These are phyloP conservation scores for Clonostachys chloroleuca DNA, from an alignment of 2,329 filamentous ascomycete genomes.

Conservation along the genomic window DNA sequence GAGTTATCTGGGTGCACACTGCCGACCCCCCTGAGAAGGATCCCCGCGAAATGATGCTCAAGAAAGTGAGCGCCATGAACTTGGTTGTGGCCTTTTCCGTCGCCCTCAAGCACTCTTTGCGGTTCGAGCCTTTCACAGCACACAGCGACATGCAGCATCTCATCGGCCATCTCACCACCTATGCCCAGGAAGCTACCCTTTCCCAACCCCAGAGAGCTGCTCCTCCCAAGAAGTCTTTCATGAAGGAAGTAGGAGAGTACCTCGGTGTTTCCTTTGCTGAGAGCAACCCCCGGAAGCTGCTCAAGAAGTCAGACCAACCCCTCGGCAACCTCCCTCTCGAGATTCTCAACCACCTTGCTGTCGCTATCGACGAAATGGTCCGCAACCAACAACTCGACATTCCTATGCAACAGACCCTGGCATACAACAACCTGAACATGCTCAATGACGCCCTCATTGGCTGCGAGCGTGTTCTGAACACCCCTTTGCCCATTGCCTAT, in stretches of 20 bases:
- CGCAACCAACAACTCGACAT: slow-evolving; percentile 49
- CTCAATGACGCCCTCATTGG: slow-evolving; percentile 71
- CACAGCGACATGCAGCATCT: slow-evolving; percentile 71
- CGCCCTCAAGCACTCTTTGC: slow-evolving; percentile 75
- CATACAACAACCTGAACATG: slow-evolving; percentile 54
- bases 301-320: slow-evolving; percentile 69
- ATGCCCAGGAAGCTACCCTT: slow-evolving; percentile 53
- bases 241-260: slow-evolving; percentile 66
- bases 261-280: slow-evolving; percentile 73
- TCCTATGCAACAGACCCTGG: slow-evolving; percentile 54
- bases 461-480: slow-evolving; percentile 75
- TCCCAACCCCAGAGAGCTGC: slow-evolving; percentile 22
- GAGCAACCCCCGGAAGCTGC: slow-evolving; percentile 71
- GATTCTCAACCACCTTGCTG: slow-evolving; percentile 67
- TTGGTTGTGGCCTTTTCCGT: slow-evolving; percentile 74
- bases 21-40: slow-evolving; percentile 45
- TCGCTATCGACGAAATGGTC: slow-evolving; percentile 60
- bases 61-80: slow-evolving; percentile 72
- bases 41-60: slow-evolving; percentile 63
- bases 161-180: slow-evolving; percentile 70
- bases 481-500: slow-evolving; percentile 78
- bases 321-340: slow-evolving; percentile 82
- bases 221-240: slow-evolving; percentile 39
- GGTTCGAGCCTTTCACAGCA: slow-evolving; percentile 76
- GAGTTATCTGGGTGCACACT: slow-evolving; percentile 80